These are phyloP conservation scores for Yarrowia sp. DNA, from an alignment of 805 yeast genomes.

Conservation along the genomic window DNA sequence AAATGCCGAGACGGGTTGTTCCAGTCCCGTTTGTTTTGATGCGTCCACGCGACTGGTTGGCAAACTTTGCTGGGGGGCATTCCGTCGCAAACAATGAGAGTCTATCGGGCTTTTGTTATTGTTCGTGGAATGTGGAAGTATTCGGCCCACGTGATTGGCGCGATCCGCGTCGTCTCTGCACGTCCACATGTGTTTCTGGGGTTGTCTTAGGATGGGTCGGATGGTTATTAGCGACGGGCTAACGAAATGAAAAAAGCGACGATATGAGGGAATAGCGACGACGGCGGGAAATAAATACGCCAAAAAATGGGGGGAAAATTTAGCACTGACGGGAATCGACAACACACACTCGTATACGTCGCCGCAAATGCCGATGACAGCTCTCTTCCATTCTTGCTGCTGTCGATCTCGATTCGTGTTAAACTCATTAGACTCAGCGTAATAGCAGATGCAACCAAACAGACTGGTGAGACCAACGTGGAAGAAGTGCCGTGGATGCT, in stretches of 20 bases:
- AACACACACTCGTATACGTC: no score
- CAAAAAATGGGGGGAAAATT: no score
- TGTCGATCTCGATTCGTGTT: conserved; percentile 1
- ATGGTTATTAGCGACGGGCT: no score
- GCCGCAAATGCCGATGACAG: no score
- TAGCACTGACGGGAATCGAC: no score
- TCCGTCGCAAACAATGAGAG: conserved; percentile 5
- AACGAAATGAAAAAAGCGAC: no score
- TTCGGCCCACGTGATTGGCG: conserved; percentile 12
- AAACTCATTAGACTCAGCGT: background rate
- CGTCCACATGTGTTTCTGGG: conserved; percentile 1
- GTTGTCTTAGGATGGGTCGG: no score
- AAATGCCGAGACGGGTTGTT: no score
- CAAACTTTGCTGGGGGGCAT: background rate
- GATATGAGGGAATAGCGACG: no score
- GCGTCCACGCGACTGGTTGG: background rate
- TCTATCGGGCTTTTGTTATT: conserved; percentile 10
- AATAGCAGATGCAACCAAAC: background rate
- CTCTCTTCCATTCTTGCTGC: conserved; percentile 4
- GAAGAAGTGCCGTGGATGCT: no score
- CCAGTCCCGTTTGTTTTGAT: background rate
- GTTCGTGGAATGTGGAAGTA: background rate
- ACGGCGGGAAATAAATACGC: no score
- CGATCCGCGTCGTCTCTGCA: conserved; percentile 22
- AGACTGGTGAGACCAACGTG: no score